Conservation (phyloP, 257 asterid species). For the Sherardia arvensis region DNA sequence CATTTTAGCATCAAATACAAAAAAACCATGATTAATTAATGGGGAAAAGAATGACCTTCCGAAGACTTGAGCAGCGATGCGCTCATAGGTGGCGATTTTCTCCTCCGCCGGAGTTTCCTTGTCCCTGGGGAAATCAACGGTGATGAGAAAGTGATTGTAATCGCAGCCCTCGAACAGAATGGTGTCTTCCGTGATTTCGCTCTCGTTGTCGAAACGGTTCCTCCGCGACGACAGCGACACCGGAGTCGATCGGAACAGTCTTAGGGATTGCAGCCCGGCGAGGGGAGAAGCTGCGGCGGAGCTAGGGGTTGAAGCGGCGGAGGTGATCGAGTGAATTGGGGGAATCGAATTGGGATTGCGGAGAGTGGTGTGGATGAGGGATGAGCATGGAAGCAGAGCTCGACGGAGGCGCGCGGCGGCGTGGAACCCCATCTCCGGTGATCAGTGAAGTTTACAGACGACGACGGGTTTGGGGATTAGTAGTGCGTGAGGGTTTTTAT, state of each 20-base stretch:
- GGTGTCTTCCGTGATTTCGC: conserved; percentile 61
- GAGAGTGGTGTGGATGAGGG: conserved; percentile 23
- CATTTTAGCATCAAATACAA: background rate
- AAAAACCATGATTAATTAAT: background rate
- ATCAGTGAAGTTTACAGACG: background rate
- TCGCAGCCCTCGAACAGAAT: conserved; percentile 97
- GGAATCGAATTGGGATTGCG: background rate
- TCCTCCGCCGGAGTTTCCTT: conserved; percentile 37
- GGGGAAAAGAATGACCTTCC: conserved; percentile 46
- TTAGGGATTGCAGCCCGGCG: conserved; percentile 8
- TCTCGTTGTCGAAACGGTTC: conserved; percentile 40
- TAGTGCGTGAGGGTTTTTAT: conserved; percentile 1
- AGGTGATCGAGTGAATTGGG: conserved; percentile 10
- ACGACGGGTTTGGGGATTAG: background rate
- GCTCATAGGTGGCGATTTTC: conserved; percentile 63
- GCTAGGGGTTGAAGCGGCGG: background rate
- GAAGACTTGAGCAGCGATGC: conserved; percentile 70
- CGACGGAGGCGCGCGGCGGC: conserved; percentile 29
- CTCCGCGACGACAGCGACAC: conserved; percentile 22
- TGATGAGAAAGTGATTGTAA: conserved; percentile 90
- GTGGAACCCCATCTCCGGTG: conserved; percentile 21
- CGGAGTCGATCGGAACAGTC: conserved; percentile 36
- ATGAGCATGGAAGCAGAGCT: conserved; percentile 21
- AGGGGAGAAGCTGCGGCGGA: background rate
- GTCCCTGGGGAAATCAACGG: conserved; percentile 66